phyloP scores from a whole-genome alignment of 805 yeast species.

The Millerago galiae region DNA sequence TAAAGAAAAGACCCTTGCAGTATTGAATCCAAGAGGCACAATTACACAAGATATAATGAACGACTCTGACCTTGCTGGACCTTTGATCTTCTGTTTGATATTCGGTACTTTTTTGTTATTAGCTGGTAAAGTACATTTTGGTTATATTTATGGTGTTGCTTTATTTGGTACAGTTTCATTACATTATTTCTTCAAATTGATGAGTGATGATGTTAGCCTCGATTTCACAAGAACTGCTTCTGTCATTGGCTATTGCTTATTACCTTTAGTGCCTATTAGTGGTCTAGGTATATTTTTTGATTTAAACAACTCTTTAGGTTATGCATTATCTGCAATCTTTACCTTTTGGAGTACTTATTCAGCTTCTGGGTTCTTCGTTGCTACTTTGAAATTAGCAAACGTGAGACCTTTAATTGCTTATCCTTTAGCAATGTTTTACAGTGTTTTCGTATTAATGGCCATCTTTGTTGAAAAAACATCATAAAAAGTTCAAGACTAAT shows the following conservation, averaged over 20 bases:
- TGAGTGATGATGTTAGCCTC: constrained; percentile 53
- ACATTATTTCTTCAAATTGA: constrained; percentile 77
- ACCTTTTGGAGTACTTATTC: constrained; percentile 90
- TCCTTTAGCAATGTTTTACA: constrained; percentile 85
- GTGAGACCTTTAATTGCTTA: constrained; percentile 90
- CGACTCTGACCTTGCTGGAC: constrained; percentile 94
- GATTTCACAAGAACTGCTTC: constrained; percentile 73
- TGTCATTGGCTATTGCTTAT: constrained; percentile 86
- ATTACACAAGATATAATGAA: constrained; percentile 71
- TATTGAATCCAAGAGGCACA: constrained; percentile 63
- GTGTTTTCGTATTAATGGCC: constrained; percentile 93
- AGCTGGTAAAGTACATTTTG: constrained; percentile 93
- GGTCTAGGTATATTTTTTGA: constrained; percentile 55
- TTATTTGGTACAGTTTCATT: constrained; percentile 81
- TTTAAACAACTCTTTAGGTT: constrained; percentile 72
- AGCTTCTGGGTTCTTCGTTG: constrained; percentile 87
- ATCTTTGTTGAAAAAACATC: constrained; percentile 50
- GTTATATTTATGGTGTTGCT: constrained; percentile 95
- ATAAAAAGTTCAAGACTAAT: background rate
- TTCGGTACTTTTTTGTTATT: constrained; percentile 79
- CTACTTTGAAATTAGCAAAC: constrained; percentile 73
- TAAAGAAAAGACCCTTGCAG: constrained; percentile 76
- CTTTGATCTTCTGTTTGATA: constrained; percentile 77
- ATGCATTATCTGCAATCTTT: constrained; percentile 55
- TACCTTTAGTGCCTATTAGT: constrained; percentile 79